Percentiles rank a stretch among this genome's conserved stretches.
Conservation (phyloP, 2,329 filamentous ascomycete genomes). For the Alternaria postmessia region DNA sequence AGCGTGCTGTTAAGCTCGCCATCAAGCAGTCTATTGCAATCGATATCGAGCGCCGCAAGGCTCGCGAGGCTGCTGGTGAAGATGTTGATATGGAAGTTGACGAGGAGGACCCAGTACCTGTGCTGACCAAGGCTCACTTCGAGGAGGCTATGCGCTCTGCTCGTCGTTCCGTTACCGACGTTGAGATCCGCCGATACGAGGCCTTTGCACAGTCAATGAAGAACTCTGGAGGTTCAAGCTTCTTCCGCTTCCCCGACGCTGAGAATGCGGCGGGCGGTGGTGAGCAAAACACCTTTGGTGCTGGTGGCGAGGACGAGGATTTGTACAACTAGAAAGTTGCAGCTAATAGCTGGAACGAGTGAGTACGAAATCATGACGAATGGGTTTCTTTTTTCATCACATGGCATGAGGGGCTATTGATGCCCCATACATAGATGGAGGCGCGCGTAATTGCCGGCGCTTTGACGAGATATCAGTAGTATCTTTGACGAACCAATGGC, state of each 20-base stretch:
- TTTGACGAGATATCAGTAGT: slow-evolving; percentile 13
- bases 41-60: slow-evolving; percentile 91
- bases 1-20: slow-evolving; percentile 98
- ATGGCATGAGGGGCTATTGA: slow-evolving; percentile 16
- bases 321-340: slow-evolving; percentile 81
- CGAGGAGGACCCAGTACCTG: slow-evolving; percentile 89
- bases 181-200: slow-evolving; percentile 98
- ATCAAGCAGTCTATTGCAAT: slow-evolving; percentile 94
- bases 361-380: slow-evolving; percentile 28
- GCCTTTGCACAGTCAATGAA: slow-evolving; percentile 99
- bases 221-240: slow-evolving; percentile 92
- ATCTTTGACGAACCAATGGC: slow-evolving; percentile 8
- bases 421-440: slow-evolving; percentile 27
- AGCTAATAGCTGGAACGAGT: slow-evolving; percentile 11
- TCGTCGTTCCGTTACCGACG: slow-evolving; percentile 91
- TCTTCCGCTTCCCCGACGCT: slow-evolving; percentile 88
- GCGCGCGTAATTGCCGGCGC: slow-evolving; percentile 23
- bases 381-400: slow-evolving; percentile 22
- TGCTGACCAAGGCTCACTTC: slow-evolving; percentile 95
- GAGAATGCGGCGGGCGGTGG: slow-evolving; percentile 59
- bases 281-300: slow-evolving; percentile 70
- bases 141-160: slow-evolving; percentile 98
- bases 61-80: slow-evolving; percentile 78
- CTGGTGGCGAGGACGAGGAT: slow-evolving; percentile 92
- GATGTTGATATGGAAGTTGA: slow-evolving; percentile 76